Evolutionary conservation across 805 yeast species (phyloP).

Genomic region (Cyberlindnera subsufficiens): DNA sequence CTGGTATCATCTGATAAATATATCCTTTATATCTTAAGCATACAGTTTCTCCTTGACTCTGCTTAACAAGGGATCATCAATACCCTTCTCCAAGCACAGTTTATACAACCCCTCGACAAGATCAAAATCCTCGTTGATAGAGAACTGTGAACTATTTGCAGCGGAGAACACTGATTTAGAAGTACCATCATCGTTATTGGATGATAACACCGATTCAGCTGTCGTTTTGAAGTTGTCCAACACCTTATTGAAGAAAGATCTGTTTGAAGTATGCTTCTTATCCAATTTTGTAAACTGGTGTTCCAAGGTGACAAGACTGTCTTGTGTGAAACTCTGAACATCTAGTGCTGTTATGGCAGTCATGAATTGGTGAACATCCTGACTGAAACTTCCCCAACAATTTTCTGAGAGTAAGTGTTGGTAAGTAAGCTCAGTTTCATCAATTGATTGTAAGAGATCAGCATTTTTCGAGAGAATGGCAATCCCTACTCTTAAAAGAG

Average conservation of each 20-base stretch:
- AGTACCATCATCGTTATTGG: conserved; percentile 1
- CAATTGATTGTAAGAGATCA: conserved; percentile 28
- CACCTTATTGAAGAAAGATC: conserved; percentile 12
- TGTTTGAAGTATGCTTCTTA: conserved; percentile 4
- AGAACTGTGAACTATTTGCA: conserved; percentile 12
- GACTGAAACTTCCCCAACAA: conserved; percentile 36
- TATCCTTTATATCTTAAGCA: no score
- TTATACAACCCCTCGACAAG: conserved; percentile 17
- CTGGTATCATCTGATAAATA: no score
- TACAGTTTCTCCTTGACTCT: conserved; percentile 14
- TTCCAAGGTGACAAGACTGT: conserved; percentile 5
- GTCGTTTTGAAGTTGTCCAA: conserved; percentile 10
- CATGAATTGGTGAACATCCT: conserved; percentile 30
- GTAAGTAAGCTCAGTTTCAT: conserved; percentile 35
- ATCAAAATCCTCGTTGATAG: conserved; percentile 15
- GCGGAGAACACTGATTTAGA: conserved; percentile 10
- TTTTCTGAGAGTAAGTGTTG: conserved; percentile 33
- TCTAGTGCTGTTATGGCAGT: conserved; percentile 22
- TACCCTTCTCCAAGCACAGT: conserved; percentile 17
- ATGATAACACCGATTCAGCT: conserved; percentile 10
- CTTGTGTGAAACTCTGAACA: conserved; percentile 7
- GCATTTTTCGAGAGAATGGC: conserved; percentile 46
- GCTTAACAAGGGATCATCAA: conserved; percentile 17
- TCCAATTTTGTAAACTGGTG: conserved; percentile 1
- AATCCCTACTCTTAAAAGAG: conserved; percentile 48